Evolutionary conservation across 2,329 filamentous ascomycete genomes (phyloP).

Genomic region (Xylariaceae sp.): DNA sequence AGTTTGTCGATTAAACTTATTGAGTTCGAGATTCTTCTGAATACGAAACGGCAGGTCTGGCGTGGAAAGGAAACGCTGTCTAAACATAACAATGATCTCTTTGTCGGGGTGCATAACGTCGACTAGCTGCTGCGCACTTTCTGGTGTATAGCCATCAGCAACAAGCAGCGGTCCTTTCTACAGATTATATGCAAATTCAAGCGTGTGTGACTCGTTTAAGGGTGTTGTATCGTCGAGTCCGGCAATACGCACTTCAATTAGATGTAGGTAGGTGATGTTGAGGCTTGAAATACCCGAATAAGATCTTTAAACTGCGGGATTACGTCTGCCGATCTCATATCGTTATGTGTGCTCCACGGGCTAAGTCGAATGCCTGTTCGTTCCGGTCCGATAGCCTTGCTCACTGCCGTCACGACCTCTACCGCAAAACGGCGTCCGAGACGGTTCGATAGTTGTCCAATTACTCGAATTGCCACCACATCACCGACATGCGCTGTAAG

Average conservation of each 20-base stretch:
- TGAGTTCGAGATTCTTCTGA: constrained; percentile 48
- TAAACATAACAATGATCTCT: constrained; percentile 49
- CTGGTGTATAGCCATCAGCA: constrained; percentile 39
- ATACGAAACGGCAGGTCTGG: constrained; percentile 55
- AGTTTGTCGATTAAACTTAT: constrained; percentile 52
- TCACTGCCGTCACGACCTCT: constrained; percentile 46
- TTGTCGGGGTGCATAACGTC: constrained; percentile 34
- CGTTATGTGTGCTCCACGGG: constrained; percentile 65
- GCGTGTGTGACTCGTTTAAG: neutral
- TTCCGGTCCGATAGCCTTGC: constrained; percentile 50
- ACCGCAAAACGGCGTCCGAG: constrained; percentile 48
- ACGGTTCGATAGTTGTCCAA: too few relatives aligned
- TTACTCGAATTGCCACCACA: too few relatives aligned
- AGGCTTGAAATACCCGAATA: constrained; percentile 55
- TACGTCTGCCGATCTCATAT: constrained; percentile 66
- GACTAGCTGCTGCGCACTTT: constrained; percentile 32
- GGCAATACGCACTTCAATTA: constrained; percentile 62
- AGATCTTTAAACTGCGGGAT: constrained; percentile 66
- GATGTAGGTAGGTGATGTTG: constrained; percentile 63
- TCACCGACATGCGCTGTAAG: too few relatives aligned
- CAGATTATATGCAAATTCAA: constrained; percentile 32
- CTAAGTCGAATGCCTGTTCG: constrained; percentile 61
- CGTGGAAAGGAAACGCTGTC: constrained; percentile 54
- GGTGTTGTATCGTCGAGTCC: constrained; percentile 48
- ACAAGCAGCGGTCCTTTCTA: constrained; percentile 42